Conservation (phyloP, 768 basidiomycete genomes). For the Boletus rex-veris region DNA sequence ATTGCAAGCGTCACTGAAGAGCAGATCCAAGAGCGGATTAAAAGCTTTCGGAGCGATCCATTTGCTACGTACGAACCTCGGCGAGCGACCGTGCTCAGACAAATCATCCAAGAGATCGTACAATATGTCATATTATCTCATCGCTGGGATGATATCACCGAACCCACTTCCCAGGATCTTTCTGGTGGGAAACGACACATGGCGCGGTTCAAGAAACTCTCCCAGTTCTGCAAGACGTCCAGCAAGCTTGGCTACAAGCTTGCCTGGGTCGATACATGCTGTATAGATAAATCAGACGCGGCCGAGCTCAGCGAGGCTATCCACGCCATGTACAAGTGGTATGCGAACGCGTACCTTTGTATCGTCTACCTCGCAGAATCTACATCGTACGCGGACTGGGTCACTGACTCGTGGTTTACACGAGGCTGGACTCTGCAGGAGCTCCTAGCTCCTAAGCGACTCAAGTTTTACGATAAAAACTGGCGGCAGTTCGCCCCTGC, state of each 20-base stretch:
- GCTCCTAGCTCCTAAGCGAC: slow-evolving; percentile 16
- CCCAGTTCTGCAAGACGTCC: slow-evolving; percentile 3
- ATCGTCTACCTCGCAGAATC: slow-evolving; percentile 10
- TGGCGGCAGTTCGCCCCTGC: slow-evolving; percentile 4
- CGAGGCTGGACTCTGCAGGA: no score
- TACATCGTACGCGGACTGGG: background rate
- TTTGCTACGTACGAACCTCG: no score
- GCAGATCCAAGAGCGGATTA: no score
- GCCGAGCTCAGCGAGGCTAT: no score
- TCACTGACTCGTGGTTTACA: no score
- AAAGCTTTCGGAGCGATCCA: no score
- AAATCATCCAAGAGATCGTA: slow-evolving; percentile 7
- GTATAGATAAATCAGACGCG: slow-evolving; percentile 14
- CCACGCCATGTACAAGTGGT: no score
- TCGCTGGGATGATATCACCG: background rate
- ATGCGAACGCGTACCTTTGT: slow-evolving; percentile 7
- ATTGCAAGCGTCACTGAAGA: no score
- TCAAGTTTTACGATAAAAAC: slow-evolving; percentile 17
- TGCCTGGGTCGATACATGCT: slow-evolving; percentile 17
- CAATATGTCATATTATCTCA: background rate
- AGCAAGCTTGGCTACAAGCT: background rate
- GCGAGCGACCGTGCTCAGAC: background rate
- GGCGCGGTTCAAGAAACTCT: background rate
- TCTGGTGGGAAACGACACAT: background rate
- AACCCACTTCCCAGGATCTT: background rate